Conservation (phyloP, 1,139 yeast species). For the Magnusiomyces suaveolens region DNA sequence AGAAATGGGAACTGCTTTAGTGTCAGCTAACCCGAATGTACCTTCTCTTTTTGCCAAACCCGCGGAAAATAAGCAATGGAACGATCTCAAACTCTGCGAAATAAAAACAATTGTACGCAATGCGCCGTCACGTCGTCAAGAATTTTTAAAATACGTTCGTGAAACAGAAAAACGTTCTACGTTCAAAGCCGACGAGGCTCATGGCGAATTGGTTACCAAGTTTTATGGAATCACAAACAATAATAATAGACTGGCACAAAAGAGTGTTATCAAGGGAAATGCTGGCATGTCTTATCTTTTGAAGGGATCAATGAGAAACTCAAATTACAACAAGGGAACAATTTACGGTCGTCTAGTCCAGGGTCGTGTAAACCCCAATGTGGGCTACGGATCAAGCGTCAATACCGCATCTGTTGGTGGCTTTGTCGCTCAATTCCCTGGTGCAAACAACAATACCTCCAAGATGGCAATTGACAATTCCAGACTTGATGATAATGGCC, state of each 20-base stretch:
- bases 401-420: conserved; percentile 13
- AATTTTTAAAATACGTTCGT: conserved; percentile 6
- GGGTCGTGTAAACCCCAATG: neutral
- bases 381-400: conserved; percentile 3
- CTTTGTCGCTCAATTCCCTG: conserved; percentile 1
- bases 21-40: conserved; percentile 23
- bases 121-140: conserved; percentile 2
- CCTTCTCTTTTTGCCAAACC: conserved; percentile 1
- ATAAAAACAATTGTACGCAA: conserved; percentile 3
- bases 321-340: conserved; percentile 3
- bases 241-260: neutral
- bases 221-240: conserved; percentile 1
- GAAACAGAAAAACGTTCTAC: conserved; percentile 5
- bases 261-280: conserved; percentile 10
- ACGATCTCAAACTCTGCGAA: conserved; percentile 7
- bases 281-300: conserved; percentile 13
- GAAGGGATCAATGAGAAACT: conserved; percentile 9
- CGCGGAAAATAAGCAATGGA: conserved; percentile 2
- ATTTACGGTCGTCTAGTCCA: conserved; percentile 1
- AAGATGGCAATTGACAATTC: neutral
- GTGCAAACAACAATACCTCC: neutral
- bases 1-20: conserved; percentile 40
- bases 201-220: neutral
- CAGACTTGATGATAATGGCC: neutral
- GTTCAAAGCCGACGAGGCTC: neutral